phyloP scores from a whole-genome alignment of 1,139 yeast genomes.

The Nakaseomyces nivariensis region DNA sequence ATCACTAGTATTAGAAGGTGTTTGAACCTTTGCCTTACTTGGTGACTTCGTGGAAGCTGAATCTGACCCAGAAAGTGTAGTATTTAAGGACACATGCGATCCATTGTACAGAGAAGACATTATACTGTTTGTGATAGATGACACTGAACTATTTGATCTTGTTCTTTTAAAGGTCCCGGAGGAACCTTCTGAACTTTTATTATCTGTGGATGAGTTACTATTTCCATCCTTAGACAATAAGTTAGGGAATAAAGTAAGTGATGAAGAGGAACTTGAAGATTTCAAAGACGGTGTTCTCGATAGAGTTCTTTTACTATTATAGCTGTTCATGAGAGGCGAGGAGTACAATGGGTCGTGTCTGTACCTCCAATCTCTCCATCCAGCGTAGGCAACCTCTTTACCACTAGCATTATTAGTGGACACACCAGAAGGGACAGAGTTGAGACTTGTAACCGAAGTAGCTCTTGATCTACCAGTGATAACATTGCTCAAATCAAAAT shows the following conservation, averaged over 20 bases:
- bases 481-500: neutral
- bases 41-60: neutral
- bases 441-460: neutral
- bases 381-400: slow-evolving; percentile 39
- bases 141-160: slow-evolving; percentile 14
- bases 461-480: slow-evolving; percentile 11
- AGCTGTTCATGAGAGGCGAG: slow-evolving; percentile 28
- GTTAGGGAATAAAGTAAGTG: neutral
- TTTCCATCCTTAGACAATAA: neutral
- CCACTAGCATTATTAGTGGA: slow-evolving; percentile 13
- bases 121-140: slow-evolving; percentile 16
- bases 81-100: slow-evolving; percentile 1
- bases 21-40: neutral
- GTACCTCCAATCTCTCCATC: slow-evolving; percentile 87
- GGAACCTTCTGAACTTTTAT: slow-evolving; percentile 1
- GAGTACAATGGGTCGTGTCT: slow-evolving; percentile 60
- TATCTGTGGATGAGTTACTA: slow-evolving; percentile 3
- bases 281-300: slow-evolving; percentile 18
- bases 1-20: neutral
- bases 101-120: slow-evolving; percentile 12
- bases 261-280: slow-evolving; percentile 11
- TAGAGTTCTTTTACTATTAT: slow-evolving; percentile 18
- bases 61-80: slow-evolving; percentile 1
- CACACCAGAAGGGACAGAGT: slow-evolving; percentile 4
- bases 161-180: neutral